A percentile compares a stretch with the other conserved stretches of the same genome.
Conservation (phyloP, 2,329 filamentous ascomycete genomes). For the Colletotrichum kahawae region DNA sequence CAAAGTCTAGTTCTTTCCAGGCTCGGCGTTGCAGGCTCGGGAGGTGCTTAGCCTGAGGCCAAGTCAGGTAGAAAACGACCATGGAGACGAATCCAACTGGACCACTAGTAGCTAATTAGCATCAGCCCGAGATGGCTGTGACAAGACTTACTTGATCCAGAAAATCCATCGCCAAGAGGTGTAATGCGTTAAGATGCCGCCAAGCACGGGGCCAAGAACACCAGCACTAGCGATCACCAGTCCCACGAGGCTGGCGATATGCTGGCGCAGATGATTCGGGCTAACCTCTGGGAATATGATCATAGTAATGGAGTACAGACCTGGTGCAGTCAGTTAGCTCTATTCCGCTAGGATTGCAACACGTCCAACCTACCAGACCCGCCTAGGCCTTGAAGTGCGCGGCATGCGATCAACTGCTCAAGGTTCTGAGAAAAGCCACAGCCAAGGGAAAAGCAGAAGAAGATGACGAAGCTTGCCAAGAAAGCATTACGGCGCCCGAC, state of each 20-base stretch:
- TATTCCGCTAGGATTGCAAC: not conserved
- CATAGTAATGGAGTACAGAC: constrained; percentile 62
- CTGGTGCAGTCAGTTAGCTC: constrained; percentile 27
- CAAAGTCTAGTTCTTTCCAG: constrained; percentile 57
- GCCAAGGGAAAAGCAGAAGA: constrained; percentile 60
- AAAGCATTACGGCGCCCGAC: constrained; percentile 59
- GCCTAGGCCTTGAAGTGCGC: constrained; percentile 49
- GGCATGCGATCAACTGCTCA: constrained; percentile 45
- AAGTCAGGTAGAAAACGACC: constrained; percentile 50
- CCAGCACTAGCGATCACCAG: constrained; percentile 53
- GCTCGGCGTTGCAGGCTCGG: constrained; percentile 40
- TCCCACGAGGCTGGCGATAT: constrained; percentile 53
- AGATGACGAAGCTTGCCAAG: constrained; percentile 54
- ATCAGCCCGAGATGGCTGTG: not conserved
- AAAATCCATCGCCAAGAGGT: constrained; percentile 61
- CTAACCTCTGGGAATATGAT: constrained; percentile 58
- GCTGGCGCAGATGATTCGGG: constrained; percentile 41
- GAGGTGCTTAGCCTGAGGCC: constrained; percentile 51
- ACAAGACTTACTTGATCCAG: constrained; percentile 58
- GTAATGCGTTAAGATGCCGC: constrained; percentile 55
- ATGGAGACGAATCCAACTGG: constrained; percentile 55
- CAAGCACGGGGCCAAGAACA: constrained; percentile 56
- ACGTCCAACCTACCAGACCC: constrained; percentile 46
- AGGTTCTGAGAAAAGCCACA: constrained; percentile 53
- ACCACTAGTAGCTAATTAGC: constrained; percentile 40